phyloP scores from a whole-genome alignment of 2,329 filamentous ascomycete genomes.

The Alternaria ethzedia region DNA sequence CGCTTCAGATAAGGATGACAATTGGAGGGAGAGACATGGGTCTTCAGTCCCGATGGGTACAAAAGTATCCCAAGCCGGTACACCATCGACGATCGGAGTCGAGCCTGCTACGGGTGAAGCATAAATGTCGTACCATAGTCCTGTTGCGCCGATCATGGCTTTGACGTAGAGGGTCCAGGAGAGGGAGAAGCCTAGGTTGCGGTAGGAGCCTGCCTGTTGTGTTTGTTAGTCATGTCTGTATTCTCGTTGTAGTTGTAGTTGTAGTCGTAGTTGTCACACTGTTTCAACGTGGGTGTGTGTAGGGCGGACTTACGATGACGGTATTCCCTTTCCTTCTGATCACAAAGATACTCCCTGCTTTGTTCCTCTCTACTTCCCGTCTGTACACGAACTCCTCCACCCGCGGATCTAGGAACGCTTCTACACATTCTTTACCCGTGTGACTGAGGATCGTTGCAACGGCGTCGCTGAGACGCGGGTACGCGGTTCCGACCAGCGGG shows the following conservation, averaged over 20 bases:
- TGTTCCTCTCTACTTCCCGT: constrained; percentile 7
- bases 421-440: constrained; percentile 14
- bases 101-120: constrained; percentile 7
- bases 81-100: constrained; percentile 1
- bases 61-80: constrained; percentile 17
- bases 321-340: constrained; percentile 12
- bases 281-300: not conserved
- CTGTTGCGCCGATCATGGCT: constrained; percentile 9
- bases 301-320: constrained; percentile 2
- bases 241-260: not conserved
- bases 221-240: not conserved
- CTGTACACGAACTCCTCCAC: constrained; percentile 22
- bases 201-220: constrained; percentile 17
- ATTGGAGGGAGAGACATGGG: not conserved
- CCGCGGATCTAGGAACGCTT: constrained; percentile 15
- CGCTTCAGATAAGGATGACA: too few relatives aligned
- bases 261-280: not conserved
- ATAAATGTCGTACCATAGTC: constrained; percentile 22
- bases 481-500: not conserved
- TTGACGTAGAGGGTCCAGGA: constrained; percentile 20
- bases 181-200: constrained; percentile 21
- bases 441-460: constrained; percentile 23
- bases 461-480: constrained; percentile 22
- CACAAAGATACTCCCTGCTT: constrained; percentile 1
- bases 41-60: not conserved